These are phyloP conservation scores for Jamesozyma rosinii DNA, from an alignment of 805 yeast genomes.

Conservation along the genomic window DNA sequence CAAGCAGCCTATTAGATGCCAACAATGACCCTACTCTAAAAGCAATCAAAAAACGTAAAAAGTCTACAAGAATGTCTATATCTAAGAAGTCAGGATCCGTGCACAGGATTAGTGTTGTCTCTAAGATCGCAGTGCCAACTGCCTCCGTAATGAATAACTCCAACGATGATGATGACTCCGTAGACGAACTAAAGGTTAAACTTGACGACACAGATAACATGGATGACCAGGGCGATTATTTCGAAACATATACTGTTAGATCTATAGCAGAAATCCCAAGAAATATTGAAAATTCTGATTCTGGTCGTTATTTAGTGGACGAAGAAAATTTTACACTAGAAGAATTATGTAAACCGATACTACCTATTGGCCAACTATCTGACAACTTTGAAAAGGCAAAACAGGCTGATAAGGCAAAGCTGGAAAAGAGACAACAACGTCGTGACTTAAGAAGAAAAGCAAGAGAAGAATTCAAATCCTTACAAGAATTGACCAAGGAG, in stretches of 20 bases:
- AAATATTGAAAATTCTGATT: slow-evolving; percentile 33
- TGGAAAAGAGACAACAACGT: slow-evolving; percentile 29
- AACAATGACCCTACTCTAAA: slow-evolving; percentile 22
- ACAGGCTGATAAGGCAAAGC: slow-evolving; percentile 38
- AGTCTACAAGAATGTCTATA: slow-evolving; percentile 18
- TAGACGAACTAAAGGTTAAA: slow-evolving; percentile 9
- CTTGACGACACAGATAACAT: slow-evolving; percentile 13
- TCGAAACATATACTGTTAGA: slow-evolving; percentile 31
- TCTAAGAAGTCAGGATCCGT: slow-evolving; percentile 23
- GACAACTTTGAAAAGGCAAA: slow-evolving; percentile 47
- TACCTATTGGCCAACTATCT: slow-evolving; percentile 60
- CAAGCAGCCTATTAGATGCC: slow-evolving; percentile 11
- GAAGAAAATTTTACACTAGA: slow-evolving; percentile 51
- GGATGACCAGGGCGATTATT: slow-evolving; percentile 18
- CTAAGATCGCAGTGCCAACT: slow-evolving; percentile 15
- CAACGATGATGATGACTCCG: background rate
- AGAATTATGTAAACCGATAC: slow-evolving; percentile 57
- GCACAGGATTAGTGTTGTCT: slow-evolving; percentile 30
- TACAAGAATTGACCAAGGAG: slow-evolving; percentile 22
- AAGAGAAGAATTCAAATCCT: slow-evolving; percentile 33
- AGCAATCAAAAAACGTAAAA: slow-evolving; percentile 25
- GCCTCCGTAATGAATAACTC: slow-evolving; percentile 10
- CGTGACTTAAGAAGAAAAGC: slow-evolving; percentile 36
- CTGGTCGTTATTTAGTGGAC: slow-evolving; percentile 40
- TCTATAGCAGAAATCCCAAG: slow-evolving; percentile 32